Percentiles rank a stretch among this genome's conserved stretches.
These are phyloP conservation scores for Leccinum olivaceopallidum DNA, from an alignment of 768 basidiomycete genomes.

Conservation along the genomic window DNA sequence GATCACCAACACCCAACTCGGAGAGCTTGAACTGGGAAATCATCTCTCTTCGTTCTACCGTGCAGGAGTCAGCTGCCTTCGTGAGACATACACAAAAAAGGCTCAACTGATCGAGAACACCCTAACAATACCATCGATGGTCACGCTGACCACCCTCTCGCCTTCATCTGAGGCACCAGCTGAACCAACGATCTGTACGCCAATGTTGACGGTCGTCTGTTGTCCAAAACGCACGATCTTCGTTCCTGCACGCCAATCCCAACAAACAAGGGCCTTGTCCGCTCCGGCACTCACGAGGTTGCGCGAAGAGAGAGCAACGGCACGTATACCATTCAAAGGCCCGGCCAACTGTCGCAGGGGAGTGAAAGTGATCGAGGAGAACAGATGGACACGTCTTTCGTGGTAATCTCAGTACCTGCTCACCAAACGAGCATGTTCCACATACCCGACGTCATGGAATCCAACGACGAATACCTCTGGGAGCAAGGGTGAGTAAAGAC, in stretches of 20 bases:
- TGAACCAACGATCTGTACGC: constrained; percentile 77
- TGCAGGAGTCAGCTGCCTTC: constrained; percentile 7
- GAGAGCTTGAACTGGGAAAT: constrained; percentile 87
- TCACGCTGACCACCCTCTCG: constrained; percentile 86
- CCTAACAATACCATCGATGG: constrained; percentile 88
- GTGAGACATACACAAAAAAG: background rate
- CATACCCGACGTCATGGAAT: constrained; percentile 89
- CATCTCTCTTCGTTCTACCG: constrained; percentile 74
- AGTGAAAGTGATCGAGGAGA: constrained; percentile 81
- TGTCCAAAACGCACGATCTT: constrained; percentile 92
- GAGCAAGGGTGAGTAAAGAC: constrained; percentile 8
- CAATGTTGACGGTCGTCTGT: constrained; percentile 89
- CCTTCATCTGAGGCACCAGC: constrained; percentile 49
- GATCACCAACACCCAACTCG: constrained; percentile 70
- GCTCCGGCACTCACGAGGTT: constrained; percentile 85
- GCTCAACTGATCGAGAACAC: constrained; percentile 87
- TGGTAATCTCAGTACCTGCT: constrained; percentile 1
- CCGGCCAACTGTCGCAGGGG: constrained; percentile 83
- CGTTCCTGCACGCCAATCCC: constrained; percentile 87
- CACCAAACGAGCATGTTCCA: constrained; percentile 5
- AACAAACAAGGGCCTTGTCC: constrained; percentile 74
- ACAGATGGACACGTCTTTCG: constrained; percentile 80
- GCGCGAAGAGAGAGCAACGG: constrained; percentile 81
- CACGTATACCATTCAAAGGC: constrained; percentile 87
- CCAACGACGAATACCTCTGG: constrained; percentile 89